phyloP scores from a whole-genome alignment of 257 asterid species.

The Cordia subcordata region DNA sequence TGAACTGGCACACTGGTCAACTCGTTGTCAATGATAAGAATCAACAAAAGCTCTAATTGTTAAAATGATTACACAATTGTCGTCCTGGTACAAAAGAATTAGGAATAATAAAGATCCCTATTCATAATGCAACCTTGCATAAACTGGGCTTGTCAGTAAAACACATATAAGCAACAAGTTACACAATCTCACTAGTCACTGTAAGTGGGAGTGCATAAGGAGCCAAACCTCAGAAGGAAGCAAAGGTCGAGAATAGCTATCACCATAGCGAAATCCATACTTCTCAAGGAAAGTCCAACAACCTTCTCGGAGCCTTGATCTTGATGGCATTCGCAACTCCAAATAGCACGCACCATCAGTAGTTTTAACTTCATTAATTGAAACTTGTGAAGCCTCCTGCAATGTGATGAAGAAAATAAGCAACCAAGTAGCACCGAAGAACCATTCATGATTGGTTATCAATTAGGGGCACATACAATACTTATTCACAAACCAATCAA shows the following conservation, averaged over 20 bases:
- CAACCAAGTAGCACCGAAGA: neutral
- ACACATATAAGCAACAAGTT: too few species aligned
- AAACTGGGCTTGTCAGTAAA: too few species aligned
- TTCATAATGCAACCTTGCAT: too few species aligned
- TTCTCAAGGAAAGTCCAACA: constrained; percentile 69
- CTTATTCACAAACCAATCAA: too few species aligned
- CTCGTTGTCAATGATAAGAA: too few species aligned
- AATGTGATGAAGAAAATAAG: constrained; percentile 10
- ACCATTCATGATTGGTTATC: neutral
- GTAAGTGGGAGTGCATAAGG: neutral
- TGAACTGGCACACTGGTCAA: too few species aligned
- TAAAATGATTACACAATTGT: too few species aligned
- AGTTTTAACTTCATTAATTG: constrained; percentile 54
- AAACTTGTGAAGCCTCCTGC: constrained; percentile 71
- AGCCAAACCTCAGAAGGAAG: constrained; percentile 79
- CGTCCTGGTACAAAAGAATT: too few species aligned
- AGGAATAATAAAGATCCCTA: too few species aligned
- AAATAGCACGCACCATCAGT: constrained; percentile 74
- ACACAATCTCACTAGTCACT: too few species aligned
- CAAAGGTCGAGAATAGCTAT: constrained; percentile 50
- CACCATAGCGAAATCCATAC: constrained; percentile 80
- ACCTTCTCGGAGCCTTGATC: constrained; percentile 31
- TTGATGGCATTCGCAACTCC: constrained; percentile 70
- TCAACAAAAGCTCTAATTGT: too few species aligned
- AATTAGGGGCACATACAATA: neutral